Percentiles rank a stretch among this genome's conserved stretches.
These are phyloP conservation scores for Coniochaeta sp. DNA, from an alignment of 2,329 filamentous ascomycete species.

Conservation along the genomic window DNA sequence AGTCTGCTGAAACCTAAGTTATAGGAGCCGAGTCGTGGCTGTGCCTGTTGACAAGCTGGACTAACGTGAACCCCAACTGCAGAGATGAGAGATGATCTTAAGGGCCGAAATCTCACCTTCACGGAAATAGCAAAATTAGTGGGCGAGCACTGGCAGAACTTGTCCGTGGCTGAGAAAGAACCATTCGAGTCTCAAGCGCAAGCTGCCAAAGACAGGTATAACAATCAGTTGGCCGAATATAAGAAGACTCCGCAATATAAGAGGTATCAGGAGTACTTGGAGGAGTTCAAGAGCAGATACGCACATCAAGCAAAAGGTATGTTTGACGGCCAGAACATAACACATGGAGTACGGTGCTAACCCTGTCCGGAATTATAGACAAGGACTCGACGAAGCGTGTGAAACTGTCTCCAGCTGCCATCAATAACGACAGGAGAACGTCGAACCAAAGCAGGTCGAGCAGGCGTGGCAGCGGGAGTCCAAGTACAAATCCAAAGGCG, in stretches of 20 bases:
- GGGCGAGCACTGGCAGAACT: slow-evolving; percentile 72
- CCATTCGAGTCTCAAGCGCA: slow-evolving; percentile 66
- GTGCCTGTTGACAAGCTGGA: neutral
- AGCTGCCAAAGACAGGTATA: slow-evolving; percentile 68
- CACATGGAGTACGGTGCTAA: neutral
- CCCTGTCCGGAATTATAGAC: slow-evolving; percentile 20
- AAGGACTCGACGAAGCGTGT: slow-evolving; percentile 42
- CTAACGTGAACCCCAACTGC: slow-evolving; percentile 5
- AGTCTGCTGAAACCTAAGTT: slow-evolving; percentile 23
- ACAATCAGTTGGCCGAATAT: slow-evolving; percentile 63
- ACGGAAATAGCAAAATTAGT: slow-evolving; percentile 79
- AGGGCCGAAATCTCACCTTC: slow-evolving; percentile 69
- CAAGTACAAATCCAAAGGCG: slow-evolving; percentile 30
- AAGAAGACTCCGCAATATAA: slow-evolving; percentile 67
- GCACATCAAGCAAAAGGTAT: slow-evolving; percentile 47
- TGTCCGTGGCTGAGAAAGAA: slow-evolving; percentile 60
- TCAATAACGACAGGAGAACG: slow-evolving; percentile 19
- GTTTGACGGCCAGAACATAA: slow-evolving; percentile 7
- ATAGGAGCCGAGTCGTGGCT: neutral
- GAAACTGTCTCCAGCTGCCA: slow-evolving; percentile 31
- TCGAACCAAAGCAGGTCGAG: slow-evolving; percentile 28
- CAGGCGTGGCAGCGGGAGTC: slow-evolving; percentile 37
- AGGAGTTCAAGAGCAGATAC: slow-evolving; percentile 72
- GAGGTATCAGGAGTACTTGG: slow-evolving; percentile 63
- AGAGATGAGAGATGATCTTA: slow-evolving; percentile 73